Conservation (phyloP, 306 rosid genomes). For the Myrica gale region DNA sequence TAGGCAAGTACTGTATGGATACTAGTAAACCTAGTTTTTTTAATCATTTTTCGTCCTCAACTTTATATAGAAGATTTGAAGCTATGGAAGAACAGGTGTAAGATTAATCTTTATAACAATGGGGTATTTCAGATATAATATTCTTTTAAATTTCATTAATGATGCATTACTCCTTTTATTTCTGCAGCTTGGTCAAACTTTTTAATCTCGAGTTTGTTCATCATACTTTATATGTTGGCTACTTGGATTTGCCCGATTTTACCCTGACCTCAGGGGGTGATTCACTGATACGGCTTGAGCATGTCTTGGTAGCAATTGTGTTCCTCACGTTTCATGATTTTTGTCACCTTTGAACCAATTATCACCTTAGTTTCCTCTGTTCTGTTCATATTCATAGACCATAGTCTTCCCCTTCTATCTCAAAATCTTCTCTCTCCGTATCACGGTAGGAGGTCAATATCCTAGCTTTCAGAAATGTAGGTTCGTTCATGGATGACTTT, state of each 20-base stretch:
- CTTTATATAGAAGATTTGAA: not conserved
- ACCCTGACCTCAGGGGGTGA: no score
- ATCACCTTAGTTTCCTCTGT: not conserved
- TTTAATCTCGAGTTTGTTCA: no score
- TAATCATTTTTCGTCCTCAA: not conserved
- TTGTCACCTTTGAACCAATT: not conserved
- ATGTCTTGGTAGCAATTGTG: not conserved
- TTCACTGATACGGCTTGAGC: no score
- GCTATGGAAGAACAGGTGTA: not conserved
- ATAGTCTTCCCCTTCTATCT: not conserved
- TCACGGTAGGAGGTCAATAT: not conserved
- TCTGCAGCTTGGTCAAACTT: no score
- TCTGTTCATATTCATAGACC: no score
- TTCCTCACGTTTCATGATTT: not conserved
- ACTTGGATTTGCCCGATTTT: no score
- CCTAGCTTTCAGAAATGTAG: not conserved
- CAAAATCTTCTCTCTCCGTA: not conserved
- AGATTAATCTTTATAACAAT: no score
- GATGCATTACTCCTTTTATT: no score
- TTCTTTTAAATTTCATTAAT: no score
- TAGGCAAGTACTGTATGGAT: not conserved
- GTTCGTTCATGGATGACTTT: not conserved
- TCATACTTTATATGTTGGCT: no score
- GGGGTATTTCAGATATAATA: no score
- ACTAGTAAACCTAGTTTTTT: not conserved